These are phyloP conservation scores for Penicillium paradoxum DNA, from an alignment of 495 filamentous ascomycete species.

Conservation along the genomic window DNA sequence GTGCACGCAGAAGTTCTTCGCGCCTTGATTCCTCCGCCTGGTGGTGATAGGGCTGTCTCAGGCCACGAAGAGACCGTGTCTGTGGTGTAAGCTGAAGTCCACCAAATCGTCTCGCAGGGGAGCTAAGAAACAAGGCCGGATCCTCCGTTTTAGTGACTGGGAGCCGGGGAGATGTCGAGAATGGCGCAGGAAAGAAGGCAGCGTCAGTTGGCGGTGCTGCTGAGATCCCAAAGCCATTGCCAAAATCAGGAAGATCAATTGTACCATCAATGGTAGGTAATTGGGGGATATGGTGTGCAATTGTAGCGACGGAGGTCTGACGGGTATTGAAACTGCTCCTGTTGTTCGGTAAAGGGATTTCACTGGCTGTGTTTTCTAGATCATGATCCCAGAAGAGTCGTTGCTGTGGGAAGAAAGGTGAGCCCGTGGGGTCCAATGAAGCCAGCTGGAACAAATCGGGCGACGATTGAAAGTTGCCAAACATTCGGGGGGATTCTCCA, in stretches of 20 bases:
- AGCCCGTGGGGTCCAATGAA: slow-evolving; percentile 64
- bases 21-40: slow-evolving; percentile 53
- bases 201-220: slow-evolving; percentile 35
- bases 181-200: slow-evolving; percentile 42
- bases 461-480: slow-evolving; percentile 54
- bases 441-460: slow-evolving; percentile 67
- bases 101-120: slow-evolving; percentile 44
- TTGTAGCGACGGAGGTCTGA: slow-evolving; percentile 6
- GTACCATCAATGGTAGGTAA: slow-evolving; percentile 36
- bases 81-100: slow-evolving; percentile 36
- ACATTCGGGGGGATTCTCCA: slow-evolving; percentile 42
- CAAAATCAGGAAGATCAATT: slow-evolving; percentile 40
- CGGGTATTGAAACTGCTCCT: not conserved
- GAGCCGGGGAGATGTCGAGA: slow-evolving; percentile 43
- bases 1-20: slow-evolving; percentile 46
- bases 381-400: slow-evolving; percentile 74
- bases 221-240: slow-evolving; percentile 26
- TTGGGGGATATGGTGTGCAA: slow-evolving; percentile 31
- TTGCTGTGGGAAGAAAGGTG: slow-evolving; percentile 60
- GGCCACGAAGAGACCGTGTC: slow-evolving; percentile 26
- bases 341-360: slow-evolving; percentile 17
- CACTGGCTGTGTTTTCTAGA: slow-evolving; percentile 23
- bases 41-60: slow-evolving; percentile 53
- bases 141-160: slow-evolving; percentile 42
- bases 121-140: slow-evolving; percentile 54